Base-by-base conservation (phyloP, 2,329 filamentous ascomycete species). In the Colletotrichum neosansevieriae region DNA sequence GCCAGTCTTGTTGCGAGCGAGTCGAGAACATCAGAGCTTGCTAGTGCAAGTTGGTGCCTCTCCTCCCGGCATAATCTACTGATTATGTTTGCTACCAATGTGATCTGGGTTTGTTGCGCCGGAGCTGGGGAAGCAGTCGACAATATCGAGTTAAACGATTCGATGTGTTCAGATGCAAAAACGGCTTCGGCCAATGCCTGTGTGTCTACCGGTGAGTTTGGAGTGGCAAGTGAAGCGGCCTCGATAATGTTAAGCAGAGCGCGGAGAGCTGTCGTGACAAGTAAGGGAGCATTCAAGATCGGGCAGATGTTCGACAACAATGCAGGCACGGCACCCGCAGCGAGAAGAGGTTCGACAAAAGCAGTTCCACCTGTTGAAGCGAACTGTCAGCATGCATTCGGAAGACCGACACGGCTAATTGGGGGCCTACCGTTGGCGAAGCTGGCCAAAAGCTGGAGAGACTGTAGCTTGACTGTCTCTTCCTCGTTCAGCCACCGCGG, bases 381-480 rank as follows among this genome's bases (percentile, higher is more conserved):
- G 45, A 40, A 50, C 60, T 21, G 49, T 45, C 45, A 58, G 64
- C 54, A 58, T 49, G 4, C 7, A 9, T 47, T 47, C 6, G 10
- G 19, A 42, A 42, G 32, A 38, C 10, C 38, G 19, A 21, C 17
- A 17, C 42, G 17, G 9, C 4, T 32, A 36, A 9, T 42, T 50
- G 57, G 32, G 59, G 51, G 38, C 84, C 74, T 85, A 94, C 94
- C 94, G 80, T 92, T 91, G 65, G 94, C 93, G 75, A 98, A 88
- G 78, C 93, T 96, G 53, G 91, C 91, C 40, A 97, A 82, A n/a
- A 98, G 86, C 71, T 97, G 89, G 44, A 94, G 87, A n/a, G 92
- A 91, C 77, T 97, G 93, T 64, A 96, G 82, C 72, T 89, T 88
- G 54, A 91, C 85, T 50, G 88, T 85, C 63, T 94, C 91, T 67